phyloP scores from a whole-genome alignment of 2,329 filamentous ascomycete species.

The Sarocladium oryzae region DNA sequence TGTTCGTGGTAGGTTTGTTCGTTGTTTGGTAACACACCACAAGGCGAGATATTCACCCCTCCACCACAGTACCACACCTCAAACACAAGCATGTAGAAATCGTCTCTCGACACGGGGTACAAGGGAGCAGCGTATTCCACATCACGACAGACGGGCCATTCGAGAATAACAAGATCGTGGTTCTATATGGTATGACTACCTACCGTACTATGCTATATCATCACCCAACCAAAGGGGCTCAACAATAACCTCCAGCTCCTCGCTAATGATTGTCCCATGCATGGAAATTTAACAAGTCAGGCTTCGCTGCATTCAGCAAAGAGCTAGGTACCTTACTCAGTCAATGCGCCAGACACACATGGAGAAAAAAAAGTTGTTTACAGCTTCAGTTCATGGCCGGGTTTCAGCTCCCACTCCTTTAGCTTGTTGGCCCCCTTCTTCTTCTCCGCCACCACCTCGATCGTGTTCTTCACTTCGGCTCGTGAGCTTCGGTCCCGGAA shows the following conservation, averaged over 20 bases:
- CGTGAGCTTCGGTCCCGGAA: slow-evolving; percentile 31
- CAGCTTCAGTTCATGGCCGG: slow-evolving; percentile 28
- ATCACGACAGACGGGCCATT: too few relatives aligned
- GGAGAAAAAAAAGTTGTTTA: background rate
- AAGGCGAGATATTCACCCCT: too few relatives aligned
- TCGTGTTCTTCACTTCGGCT: slow-evolving; percentile 34
- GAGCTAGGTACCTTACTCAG: background rate
- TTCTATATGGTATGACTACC: background rate
- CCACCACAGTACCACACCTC: too few relatives aligned
- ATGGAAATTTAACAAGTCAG: too few relatives aligned
- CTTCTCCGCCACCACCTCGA: slow-evolving; percentile 34
- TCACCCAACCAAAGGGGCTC: background rate
- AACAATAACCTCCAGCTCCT: background rate
- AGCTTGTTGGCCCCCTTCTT: slow-evolving; percentile 32
- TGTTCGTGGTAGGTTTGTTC: too few relatives aligned
- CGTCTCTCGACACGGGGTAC: too few relatives aligned
- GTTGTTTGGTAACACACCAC: too few relatives aligned
- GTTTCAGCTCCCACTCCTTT: slow-evolving; percentile 20
- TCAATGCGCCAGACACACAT: background rate
- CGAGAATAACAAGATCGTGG: background rate
- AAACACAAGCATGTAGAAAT: too few relatives aligned
- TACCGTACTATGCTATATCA: background rate
- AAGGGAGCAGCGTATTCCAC: too few relatives aligned
- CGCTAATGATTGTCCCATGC: background rate
- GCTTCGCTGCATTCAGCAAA: background rate